These are phyloP conservation scores for sweet orange (Citrus sinensis) DNA, from an alignment of 345 rosid species.

Conservation along the genomic window DVS_A1.0 CM039163.1:48991001-48991500, in stretches of 20 bases:
- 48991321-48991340: not conserved
- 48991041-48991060: not conserved
- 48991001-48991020: slow-evolving; percentile 93
- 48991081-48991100: not conserved
- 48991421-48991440: not conserved
- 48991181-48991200: not conserved
- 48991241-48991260: not conserved
- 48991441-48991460: not conserved
- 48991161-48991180: not conserved
- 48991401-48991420: not conserved
- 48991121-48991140: not conserved
- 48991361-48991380: not conserved
- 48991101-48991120: not conserved
- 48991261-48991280: not conserved
- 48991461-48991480: not conserved
- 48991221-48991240: not conserved
- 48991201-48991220: not conserved
- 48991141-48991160: not conserved
- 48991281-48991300: not conserved
- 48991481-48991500: not conserved
- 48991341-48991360: not conserved
- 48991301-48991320: not conserved
- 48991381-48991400: slow-evolving; percentile 1
- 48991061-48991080: not conserved
- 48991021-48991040: slow-evolving; percentile 48